These are phyloP conservation scores for Capillidium rhysosporum DNA, from an alignment of 371 early-diverging fungal species.

Conservation along the genomic window DNA sequence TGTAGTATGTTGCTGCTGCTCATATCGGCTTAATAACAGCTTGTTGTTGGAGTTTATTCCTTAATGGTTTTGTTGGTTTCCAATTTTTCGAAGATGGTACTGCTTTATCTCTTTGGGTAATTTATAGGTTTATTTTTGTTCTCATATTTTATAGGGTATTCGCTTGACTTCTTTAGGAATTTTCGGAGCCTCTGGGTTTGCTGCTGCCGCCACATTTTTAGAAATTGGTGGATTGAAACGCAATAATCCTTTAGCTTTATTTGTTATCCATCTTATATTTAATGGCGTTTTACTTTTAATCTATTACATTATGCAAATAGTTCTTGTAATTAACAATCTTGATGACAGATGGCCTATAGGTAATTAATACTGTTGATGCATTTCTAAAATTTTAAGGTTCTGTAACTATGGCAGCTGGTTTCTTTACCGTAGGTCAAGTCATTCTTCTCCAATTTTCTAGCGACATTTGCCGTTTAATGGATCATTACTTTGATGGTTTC, in stretches of 20 bases:
- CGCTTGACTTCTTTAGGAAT: constrained; percentile 62
- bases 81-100: constrained; percentile 95
- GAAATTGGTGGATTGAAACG: constrained; percentile 37
- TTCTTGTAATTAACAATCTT: constrained; percentile 80
- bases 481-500: constrained; percentile 92
- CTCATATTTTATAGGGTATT: constrained; percentile 33
- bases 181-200: constrained; percentile 48
- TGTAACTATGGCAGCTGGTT: constrained; percentile 66
- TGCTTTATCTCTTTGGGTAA: constrained; percentile 53
- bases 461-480: constrained; percentile 59
- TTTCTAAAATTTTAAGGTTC: constrained; percentile 20
- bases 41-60: constrained; percentile 72
- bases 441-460: constrained; percentile 54
- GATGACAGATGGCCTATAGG: constrained; percentile 90
- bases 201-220: constrained; percentile 68
- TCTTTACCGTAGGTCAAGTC: constrained; percentile 70
- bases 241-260: constrained; percentile 47
- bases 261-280: constrained; percentile 69
- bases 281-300: constrained; percentile 57
- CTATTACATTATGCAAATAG: constrained; percentile 74
- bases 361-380: not conserved
- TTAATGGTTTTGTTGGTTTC: constrained; percentile 90
- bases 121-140: not conserved
- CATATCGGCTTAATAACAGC: constrained; percentile 65
- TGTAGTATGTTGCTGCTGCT: constrained; percentile 66